Conservation (phyloP, 495 filamentous ascomycete species). For the Aspergillus campestris region DNA sequence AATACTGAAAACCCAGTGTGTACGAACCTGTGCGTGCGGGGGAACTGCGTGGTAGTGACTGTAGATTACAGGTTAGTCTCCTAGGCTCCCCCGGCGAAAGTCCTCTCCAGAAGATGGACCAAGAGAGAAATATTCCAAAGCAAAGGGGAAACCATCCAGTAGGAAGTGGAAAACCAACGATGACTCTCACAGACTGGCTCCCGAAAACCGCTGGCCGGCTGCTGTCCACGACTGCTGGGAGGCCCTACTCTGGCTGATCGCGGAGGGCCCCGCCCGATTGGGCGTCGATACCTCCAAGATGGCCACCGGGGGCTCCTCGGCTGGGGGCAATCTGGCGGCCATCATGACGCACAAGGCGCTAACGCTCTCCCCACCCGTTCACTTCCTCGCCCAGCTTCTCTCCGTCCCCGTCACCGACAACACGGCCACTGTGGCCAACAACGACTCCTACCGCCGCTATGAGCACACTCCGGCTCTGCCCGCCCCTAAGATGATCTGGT, state of each 20-base stretch:
- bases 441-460: constrained; percentile 39
- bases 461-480: constrained; percentile 43
- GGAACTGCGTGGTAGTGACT: constrained; percentile 43
- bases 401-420: constrained; percentile 53
- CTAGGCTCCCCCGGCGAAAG: too few species aligned
- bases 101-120: too few species aligned
- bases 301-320: constrained; percentile 48
- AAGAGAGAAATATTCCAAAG: too few species aligned
- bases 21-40: constrained; percentile 43
- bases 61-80: constrained; percentile 46
- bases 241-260: constrained; percentile 44
- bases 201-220: constrained; percentile 47
- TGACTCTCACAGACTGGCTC: constrained; percentile 34
- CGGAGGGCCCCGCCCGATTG: constrained; percentile 29
- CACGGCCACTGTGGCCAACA: constrained; percentile 38
- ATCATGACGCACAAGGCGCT: constrained; percentile 48
- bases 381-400: constrained; percentile 43
- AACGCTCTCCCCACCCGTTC: constrained; percentile 30
- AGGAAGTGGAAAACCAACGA: neutral
- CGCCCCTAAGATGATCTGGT: constrained; percentile 51
- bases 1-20: constrained; percentile 52
- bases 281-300: constrained; percentile 37
- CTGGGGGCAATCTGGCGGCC: constrained; percentile 47
- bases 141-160: too few species aligned
- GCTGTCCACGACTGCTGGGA: constrained; percentile 52